These are phyloP conservation scores for Crithidia bombi DNA, from an alignment of 208 protist species.

Conservation along the genomic window DNA sequence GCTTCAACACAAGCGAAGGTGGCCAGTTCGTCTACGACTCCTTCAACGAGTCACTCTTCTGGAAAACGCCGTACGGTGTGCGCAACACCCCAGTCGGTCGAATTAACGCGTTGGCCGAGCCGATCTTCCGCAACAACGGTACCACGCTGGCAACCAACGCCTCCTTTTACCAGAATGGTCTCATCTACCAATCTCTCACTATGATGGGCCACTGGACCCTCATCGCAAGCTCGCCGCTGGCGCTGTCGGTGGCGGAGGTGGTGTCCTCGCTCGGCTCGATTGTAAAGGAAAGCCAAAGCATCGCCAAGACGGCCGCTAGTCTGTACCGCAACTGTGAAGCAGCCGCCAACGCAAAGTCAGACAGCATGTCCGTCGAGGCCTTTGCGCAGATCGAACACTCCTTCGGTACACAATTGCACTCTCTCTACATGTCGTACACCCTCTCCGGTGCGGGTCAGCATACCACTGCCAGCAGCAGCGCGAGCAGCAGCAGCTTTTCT, in stretches of 20 bases:
- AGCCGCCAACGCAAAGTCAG: conserved; percentile 24
- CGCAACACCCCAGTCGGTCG: conserved; percentile 29
- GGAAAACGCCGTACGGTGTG: conserved; percentile 37
- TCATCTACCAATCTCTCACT: conserved; percentile 62
- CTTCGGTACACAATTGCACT: conserved; percentile 43
- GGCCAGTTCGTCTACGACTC: conserved; percentile 54
- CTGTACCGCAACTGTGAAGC: conserved; percentile 36
- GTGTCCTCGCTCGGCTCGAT: conserved; percentile 37
- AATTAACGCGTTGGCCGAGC: conserved; percentile 39
- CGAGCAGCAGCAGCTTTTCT: conserved; percentile 17
- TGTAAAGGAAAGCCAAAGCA: conserved; percentile 39
- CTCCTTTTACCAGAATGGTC: conserved; percentile 51
- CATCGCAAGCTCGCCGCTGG: conserved; percentile 48
- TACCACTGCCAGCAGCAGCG: conserved; percentile 15
- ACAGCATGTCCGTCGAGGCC: conserved; percentile 39
- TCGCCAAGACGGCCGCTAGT: conserved; percentile 20
- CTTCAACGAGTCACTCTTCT: conserved; percentile 40
- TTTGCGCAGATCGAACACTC: conserved; percentile 35
- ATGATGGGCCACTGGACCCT: conserved; percentile 61
- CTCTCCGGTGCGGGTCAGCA: conserved; percentile 8
- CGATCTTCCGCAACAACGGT: conserved; percentile 31
- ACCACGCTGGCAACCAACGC: conserved; percentile 34
- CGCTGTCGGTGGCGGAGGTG: conserved; percentile 52
- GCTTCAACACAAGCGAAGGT: conserved; percentile 30
- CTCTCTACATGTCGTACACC: conserved; percentile 43